Evolutionary conservation across 2,329 filamentous ascomycete species (phyloP), one percentile per base, ranked within the genome.

Genomic region (Didymella pinodella): DNA sequence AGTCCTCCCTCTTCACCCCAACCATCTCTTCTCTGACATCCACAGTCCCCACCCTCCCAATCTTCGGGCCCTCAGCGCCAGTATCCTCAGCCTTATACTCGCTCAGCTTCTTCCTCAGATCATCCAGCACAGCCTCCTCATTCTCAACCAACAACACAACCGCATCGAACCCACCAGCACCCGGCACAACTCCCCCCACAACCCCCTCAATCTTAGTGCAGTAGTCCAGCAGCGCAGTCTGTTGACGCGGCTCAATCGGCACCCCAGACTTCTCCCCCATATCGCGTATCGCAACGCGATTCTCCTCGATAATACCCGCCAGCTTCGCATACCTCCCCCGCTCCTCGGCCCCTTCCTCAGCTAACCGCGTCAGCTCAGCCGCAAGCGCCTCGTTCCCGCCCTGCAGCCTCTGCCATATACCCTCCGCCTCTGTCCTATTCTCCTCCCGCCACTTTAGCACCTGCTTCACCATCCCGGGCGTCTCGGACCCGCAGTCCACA

Each of bases 401-500:
- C 76, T 98, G 92, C 58, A 99, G 79, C 1, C 85, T 81, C 46
- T 85, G 84, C 92, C 93, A 98, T 18, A 97, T 81, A 61, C 77
- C 70, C 62, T 86, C 85, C 1, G 93, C 88, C n/a, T 83, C 85
- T 2, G 83, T 83, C 0, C 83, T 79, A 20, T 92, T 86, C 47
- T 84, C 78, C 48, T 86, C 85, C 50, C 90, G 84, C 95, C 95
- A 99, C 31, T 85, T 85, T 3, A 98, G 83, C 14, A 99, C 91
- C 73, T 91, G 86, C 80, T 94, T 96, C 36, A 97, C 95, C 95
- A 99, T 98, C 14, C 92, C 86, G 0, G 96, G 93, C 7, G 94
- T 98, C 80, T 96, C 87, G 48, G 90, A 94, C 31, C 95, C 95
- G 73, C 93, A 97, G 75, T 96, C 92, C 7, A 99, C 95, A 73